Conservation (phyloP, 2,329 filamentous ascomycete genomes). For the Juglanconis sp. region DNA sequence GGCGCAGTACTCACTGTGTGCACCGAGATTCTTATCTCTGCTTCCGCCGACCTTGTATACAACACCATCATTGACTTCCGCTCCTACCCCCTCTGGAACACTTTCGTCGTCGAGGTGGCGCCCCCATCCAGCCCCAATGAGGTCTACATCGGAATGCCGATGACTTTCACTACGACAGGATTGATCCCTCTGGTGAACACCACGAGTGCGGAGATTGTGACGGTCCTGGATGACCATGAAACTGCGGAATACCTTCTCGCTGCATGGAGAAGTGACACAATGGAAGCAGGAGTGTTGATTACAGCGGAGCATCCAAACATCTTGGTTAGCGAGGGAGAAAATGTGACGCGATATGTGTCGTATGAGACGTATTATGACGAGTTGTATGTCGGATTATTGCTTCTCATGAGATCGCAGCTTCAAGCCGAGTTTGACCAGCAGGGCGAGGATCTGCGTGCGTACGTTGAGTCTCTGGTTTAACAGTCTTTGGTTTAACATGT, state of each 20-base stretch:
- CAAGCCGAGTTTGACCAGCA: conserved; percentile 5
- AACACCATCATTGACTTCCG: conserved; percentile 25
- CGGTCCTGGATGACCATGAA: conserved; percentile 8
- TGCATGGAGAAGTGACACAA: conserved; percentile 26
- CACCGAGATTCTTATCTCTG: conserved; percentile 22
- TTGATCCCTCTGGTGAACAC: conserved; percentile 24
- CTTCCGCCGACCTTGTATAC: conserved; percentile 17
- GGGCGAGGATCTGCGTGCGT: background rate
- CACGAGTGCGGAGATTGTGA: conserved; percentile 26
- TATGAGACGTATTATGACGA: conserved; percentile 28
- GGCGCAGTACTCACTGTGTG: conserved; percentile 25
- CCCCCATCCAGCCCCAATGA: conserved; percentile 23
- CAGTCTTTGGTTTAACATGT: too few relatives aligned
- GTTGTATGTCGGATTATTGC: conserved; percentile 18
- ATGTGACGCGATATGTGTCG: conserved; percentile 24
- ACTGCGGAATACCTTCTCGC: conserved; percentile 19
- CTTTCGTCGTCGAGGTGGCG: conserved; percentile 23
- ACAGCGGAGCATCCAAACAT: conserved; percentile 20
- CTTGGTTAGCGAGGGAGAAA: conserved; percentile 21
- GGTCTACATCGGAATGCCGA: conserved; percentile 25
- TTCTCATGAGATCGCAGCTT: conserved; percentile 7
- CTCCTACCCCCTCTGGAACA: conserved; percentile 26
- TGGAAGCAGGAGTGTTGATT: background rate
- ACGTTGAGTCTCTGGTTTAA: background rate
- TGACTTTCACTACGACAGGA: conserved; percentile 24